Evolutionary conservation across 768 basidiomycete genomes (phyloP).

Genomic region (Rhizopogon rudus): DNA sequence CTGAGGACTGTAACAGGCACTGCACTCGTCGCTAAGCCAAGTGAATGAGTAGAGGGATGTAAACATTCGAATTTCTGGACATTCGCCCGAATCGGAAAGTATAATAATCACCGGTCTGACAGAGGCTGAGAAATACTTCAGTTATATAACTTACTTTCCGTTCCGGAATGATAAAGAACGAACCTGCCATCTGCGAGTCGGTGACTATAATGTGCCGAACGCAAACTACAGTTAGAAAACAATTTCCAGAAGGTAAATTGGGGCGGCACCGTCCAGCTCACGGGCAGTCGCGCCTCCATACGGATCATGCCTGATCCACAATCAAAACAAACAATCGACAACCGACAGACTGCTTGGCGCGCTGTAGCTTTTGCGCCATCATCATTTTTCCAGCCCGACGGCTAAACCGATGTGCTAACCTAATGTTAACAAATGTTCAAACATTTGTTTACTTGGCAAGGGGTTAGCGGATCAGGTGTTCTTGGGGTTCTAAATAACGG

Average conservation of each 20-base stretch:
- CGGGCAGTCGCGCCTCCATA: background rate
- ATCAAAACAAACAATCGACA: background rate
- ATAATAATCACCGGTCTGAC: background rate
- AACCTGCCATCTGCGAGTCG: background rate
- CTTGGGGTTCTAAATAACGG: too few relatives aligned
- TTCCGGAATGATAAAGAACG: background rate
- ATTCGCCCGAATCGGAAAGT: background rate
- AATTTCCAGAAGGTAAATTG: background rate
- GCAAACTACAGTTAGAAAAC: background rate
- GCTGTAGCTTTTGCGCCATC: background rate
- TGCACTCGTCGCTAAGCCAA: background rate
- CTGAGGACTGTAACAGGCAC: background rate
- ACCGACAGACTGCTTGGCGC: background rate
- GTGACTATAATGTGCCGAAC: background rate
- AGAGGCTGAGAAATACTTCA: background rate
- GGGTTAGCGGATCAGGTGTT: background rate
- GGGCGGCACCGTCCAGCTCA: background rate
- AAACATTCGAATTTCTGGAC: background rate
- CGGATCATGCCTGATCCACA: background rate
- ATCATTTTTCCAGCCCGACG: background rate
- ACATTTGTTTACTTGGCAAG: background rate
- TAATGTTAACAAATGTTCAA: background rate
- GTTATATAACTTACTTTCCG: background rate
- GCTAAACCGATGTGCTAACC: background rate
- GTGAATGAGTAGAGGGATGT: background rate